phyloP scores from a whole-genome alignment of 169 alveolate genomes.

The Neospora caninum region DNA sequence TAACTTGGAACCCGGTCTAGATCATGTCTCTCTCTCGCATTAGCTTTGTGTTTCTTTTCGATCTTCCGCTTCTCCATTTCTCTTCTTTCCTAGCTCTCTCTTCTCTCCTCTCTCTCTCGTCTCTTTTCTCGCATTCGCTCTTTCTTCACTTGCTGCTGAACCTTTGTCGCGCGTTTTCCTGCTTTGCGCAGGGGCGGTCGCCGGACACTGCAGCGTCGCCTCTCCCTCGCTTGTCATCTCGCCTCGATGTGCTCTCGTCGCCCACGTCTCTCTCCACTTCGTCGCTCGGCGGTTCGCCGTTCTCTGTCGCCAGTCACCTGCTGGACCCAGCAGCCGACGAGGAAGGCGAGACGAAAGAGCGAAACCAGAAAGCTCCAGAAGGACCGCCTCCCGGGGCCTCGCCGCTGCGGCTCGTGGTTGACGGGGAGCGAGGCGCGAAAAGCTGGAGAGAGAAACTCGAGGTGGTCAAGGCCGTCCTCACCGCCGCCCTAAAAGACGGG shows the following conservation, averaged over 20 bases:
- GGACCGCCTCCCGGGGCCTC: neutral
- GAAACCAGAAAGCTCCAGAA: neutral
- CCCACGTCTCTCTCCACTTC: neutral
- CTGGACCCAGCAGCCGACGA: neutral
- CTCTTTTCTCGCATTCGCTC: neutral
- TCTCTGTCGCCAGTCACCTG: neutral
- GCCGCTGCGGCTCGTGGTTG: neutral
- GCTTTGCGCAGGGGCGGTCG: constrained; percentile 1
- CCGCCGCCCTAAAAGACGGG: neutral
- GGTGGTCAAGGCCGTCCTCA: neutral
- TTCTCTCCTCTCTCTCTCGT: neutral
- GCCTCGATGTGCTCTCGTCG: neutral
- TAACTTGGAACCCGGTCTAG: too few relatives aligned
- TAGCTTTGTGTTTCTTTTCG: too few relatives aligned
- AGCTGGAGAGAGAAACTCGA: constrained; percentile 25
- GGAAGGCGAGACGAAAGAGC: neutral
- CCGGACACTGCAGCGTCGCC: constrained; percentile 1
- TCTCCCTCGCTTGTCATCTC: neutral
- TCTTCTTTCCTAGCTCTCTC: neutral
- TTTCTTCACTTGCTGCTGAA: neutral
- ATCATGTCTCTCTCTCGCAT: too few relatives aligned
- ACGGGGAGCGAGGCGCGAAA: neutral
- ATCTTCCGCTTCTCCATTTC: neutral
- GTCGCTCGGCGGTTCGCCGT: constrained; percentile 6
- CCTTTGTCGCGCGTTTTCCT: neutral